Evolutionary conservation across 139 green algal species (phyloP), one percentile per base, ranked within the genome.

Genomic region (Micractinium sp.): DNA sequence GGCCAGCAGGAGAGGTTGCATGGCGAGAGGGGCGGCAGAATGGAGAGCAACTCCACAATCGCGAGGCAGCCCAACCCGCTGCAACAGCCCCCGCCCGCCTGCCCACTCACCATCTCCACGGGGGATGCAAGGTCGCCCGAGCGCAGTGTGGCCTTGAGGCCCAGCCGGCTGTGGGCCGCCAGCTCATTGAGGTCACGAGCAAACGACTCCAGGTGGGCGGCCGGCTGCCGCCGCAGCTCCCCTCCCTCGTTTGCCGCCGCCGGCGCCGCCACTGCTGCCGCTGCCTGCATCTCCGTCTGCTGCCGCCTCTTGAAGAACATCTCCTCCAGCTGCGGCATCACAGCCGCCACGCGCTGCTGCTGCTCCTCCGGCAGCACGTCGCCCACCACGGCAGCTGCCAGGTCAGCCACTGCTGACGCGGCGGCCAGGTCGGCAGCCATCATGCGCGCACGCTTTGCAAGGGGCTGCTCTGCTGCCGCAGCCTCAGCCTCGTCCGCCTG

Each of bases 51-150:
- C 67, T 29, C 23, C 47, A 56, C 47, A 56, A 56, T 56, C 47
- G 47, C n/a, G n/a, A n/a, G n/a, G n/a, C n/a, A n/a, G 47, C 7
- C 47, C 47, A 56, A 9, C 47, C 47, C 47, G 47, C 9, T 9
- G 7, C 5, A 5, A 56, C 47, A 56, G 47, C 47, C 47, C 47
- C 47, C 78, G 23, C 27, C 74, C 67, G 39, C 27, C 29, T 0
- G 22, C 7, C 79, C 71, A 7, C 86, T 53, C 75, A 92, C 90
- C 90, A 92, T 92, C 85, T 92, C 90, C 61, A 95, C 92, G 38
- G 91, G 94, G 73, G 94, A 98, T 33, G 98, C 94, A 93, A 99
- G 97, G 85, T 96, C 92, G 38, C 88, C 81, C 1, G 73, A 77
- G 61, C 91, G 91, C 78, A 96, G 88, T 41, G 89, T 91, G 56